Conservation (phyloP, 2,329 filamentous ascomycete species). For the Chrysoporthe deuterocubensis region DNA sequence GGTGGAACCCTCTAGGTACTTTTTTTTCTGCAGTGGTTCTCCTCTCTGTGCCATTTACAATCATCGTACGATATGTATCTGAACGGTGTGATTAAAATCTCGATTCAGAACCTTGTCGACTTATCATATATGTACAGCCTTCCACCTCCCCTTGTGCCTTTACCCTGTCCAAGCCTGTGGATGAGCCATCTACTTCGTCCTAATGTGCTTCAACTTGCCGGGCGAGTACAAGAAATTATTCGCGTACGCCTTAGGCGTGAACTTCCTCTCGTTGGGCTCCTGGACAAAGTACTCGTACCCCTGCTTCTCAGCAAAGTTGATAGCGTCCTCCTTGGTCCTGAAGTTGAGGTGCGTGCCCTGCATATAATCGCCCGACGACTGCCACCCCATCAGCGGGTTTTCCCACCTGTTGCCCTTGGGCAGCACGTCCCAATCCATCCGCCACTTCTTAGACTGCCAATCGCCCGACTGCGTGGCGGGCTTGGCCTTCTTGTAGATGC, state of each 20-base stretch:
- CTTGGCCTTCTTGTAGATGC: conserved; percentile 90
- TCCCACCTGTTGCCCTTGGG: conserved; percentile 96
- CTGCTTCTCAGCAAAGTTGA: conserved; percentile 95
- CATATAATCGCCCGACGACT: conserved; percentile 93
- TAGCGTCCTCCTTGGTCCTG: conserved; percentile 91
- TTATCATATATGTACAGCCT: conserved; percentile 27
- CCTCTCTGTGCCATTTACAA: neutral
- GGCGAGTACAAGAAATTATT: conserved; percentile 91
- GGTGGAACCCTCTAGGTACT: neutral
- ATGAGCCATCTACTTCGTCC: conserved; percentile 66
- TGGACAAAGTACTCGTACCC: conserved; percentile 99
- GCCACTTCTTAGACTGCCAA: conserved; percentile 85
- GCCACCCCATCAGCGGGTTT: conserved; percentile 98
- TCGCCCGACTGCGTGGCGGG: conserved; percentile 94
- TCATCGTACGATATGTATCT: neutral
- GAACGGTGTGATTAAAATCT: neutral
- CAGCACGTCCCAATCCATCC: conserved; percentile 98
- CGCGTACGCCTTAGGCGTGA: conserved; percentile 91
- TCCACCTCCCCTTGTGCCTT: neutral
- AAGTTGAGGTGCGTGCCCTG: conserved; percentile 92
- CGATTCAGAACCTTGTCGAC: neutral
- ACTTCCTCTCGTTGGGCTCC: conserved; percentile 87
- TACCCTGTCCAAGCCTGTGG: neutral
- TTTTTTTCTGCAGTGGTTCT: neutral
- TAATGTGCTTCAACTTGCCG: conserved; percentile 84